Percentiles rank a stretch among this genome's conserved stretches.
Evolutionary conservation across 2,329 filamentous ascomycete genomes (phyloP).

Genomic region (Graphium sp.): DNA sequence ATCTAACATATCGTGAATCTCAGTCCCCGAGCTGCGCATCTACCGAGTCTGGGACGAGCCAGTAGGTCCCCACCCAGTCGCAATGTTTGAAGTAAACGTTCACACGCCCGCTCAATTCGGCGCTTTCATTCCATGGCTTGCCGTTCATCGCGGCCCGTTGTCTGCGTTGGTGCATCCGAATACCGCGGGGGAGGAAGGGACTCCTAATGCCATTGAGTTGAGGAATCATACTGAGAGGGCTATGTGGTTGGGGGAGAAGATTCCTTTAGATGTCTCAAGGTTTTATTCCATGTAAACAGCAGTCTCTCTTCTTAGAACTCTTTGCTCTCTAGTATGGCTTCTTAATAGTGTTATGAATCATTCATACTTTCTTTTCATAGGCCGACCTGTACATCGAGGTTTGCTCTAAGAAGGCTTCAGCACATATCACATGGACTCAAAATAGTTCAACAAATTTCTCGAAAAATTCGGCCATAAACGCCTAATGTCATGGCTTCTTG

Average conservation of each 20-base stretch:
- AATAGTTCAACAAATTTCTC: too few species aligned
- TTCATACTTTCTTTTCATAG: too few species aligned
- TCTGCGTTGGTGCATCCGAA: conserved; percentile 75
- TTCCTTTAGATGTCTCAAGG: conserved; percentile 44
- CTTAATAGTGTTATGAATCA: too few species aligned
- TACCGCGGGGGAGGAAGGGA: conserved; percentile 31
- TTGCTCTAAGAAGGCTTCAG: too few species aligned
- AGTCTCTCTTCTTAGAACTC: too few species aligned
- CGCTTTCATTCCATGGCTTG: conserved; percentile 73
- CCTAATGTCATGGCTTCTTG: too few species aligned
- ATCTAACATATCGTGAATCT: not conserved
- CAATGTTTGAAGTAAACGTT: conserved; percentile 87
- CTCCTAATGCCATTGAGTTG: conserved; percentile 15
- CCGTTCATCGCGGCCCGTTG: conserved; percentile 65
- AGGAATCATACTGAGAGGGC: conserved; percentile 51
- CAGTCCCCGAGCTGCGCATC: conserved; percentile 72
- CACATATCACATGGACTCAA: too few species aligned
- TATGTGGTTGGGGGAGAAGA: conserved; percentile 56
- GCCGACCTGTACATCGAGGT: too few species aligned
- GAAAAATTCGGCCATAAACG: too few species aligned
- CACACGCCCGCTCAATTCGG: conserved; percentile 79
- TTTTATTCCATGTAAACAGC: too few species aligned
- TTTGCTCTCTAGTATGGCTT: too few species aligned
- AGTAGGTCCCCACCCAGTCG: conserved; percentile 65
- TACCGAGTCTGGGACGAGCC: conserved; percentile 65